Evolutionary conservation across 306 rosid species (phyloP).

Genomic region (Neltuma alba): DNA sequence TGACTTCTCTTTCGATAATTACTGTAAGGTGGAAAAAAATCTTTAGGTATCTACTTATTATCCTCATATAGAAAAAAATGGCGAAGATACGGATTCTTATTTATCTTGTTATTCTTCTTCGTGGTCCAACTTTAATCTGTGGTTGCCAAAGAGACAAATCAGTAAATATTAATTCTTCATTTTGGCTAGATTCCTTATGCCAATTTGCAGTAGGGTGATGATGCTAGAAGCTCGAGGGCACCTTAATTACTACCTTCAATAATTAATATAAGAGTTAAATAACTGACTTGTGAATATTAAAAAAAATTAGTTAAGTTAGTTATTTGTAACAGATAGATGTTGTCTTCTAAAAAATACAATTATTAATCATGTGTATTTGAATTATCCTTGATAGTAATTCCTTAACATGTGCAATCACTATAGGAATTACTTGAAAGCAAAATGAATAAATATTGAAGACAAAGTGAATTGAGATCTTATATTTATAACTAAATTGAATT

Average conservation of each 20-base stretch:
- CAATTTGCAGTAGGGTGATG: background rate
- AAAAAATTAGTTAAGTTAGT: too few relatives aligned
- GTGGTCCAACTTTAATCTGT: slow-evolving; percentile 40
- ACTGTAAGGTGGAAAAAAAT: background rate
- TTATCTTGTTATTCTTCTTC: slow-evolving; percentile 20
- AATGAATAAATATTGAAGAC: too few relatives aligned
- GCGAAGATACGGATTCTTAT: slow-evolving; percentile 41
- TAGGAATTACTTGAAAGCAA: too few relatives aligned
- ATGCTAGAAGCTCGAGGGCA: background rate
- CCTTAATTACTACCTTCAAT: background rate
- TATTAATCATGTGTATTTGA: too few relatives aligned
- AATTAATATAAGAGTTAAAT: too few relatives aligned
- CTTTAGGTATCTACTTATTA: background rate
- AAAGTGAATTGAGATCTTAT: too few relatives aligned
- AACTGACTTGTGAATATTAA: too few relatives aligned
- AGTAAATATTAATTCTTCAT: slow-evolving; percentile 38
- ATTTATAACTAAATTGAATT: too few relatives aligned
- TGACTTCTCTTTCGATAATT: background rate
- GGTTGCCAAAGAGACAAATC: slow-evolving; percentile 53
- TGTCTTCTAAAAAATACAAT: too few relatives aligned
- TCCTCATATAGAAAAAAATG: background rate
- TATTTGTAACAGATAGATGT: too few relatives aligned
- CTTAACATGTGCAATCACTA: too few relatives aligned
- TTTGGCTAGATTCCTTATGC: slow-evolving; percentile 7
- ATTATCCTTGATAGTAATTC: too few relatives aligned